These are phyloP conservation scores for Diaporthe destruens DNA, from an alignment of 2,329 filamentous ascomycete genomes.

Conservation along the genomic window DNA sequence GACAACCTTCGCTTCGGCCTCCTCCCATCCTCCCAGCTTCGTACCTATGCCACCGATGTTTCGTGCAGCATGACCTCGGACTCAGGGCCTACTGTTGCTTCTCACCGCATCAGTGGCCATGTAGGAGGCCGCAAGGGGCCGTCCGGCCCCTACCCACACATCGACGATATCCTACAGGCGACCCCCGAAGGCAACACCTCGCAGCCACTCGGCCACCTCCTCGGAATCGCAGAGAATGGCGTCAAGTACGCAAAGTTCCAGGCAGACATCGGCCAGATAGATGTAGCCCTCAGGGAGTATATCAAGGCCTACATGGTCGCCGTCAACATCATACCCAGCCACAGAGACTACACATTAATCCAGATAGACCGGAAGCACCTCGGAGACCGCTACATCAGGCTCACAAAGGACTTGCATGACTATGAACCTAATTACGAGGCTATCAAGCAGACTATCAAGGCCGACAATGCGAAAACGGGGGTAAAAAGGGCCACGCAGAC, in stretches of 20 bases:
- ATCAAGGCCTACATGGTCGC: conserved; percentile 82
- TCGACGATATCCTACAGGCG: conserved; percentile 65
- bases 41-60: conserved; percentile 29
- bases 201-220: conserved; percentile 65
- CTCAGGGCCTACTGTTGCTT: conserved; percentile 27
- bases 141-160: conserved; percentile 60
- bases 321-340: conserved; percentile 79
- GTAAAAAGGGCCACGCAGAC: conserved; percentile 58
- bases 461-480: conserved; percentile 73
- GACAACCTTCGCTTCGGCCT: neutral
- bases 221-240: conserved; percentile 65
- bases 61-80: conserved; percentile 28
- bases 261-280: conserved; percentile 74
- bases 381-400: conserved; percentile 60
- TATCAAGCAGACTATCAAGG: conserved; percentile 71
- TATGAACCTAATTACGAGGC: conserved; percentile 65
- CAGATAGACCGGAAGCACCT: conserved; percentile 66
- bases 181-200: conserved; percentile 61
- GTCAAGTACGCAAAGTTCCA: conserved; percentile 72
- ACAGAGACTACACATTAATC: conserved; percentile 79
- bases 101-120: conserved; percentile 34
- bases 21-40: neutral
- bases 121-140: conserved; percentile 22
- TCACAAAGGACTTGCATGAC: conserved; percentile 64
- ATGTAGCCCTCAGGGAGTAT: conserved; percentile 86